Conservation (phyloP, 1,284 basidiomycete species). For the Phylloboletellus chloephorus region DNA sequence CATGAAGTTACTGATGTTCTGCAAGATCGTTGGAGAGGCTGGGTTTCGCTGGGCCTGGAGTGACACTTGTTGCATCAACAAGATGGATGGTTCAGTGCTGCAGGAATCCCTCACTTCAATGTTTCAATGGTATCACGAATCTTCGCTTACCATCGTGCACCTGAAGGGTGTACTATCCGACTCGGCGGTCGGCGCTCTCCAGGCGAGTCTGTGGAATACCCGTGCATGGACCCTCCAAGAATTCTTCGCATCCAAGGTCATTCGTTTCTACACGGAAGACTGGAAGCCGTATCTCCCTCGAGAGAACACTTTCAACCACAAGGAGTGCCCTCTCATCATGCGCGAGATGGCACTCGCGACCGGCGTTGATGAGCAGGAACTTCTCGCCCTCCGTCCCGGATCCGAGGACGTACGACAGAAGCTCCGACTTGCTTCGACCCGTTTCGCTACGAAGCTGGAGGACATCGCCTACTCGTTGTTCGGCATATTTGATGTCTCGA, state of each 20-base stretch:
- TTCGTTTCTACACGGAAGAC: slow-evolving; percentile 19
- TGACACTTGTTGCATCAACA: slow-evolving; percentile 26
- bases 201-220: slow-evolving; percentile 17
- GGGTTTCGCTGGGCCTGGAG: slow-evolving; percentile 27
- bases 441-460: slow-evolving; percentile 17
- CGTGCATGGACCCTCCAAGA: slow-evolving; percentile 28
- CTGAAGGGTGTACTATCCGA: slow-evolving; percentile 17
- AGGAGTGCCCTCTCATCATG: slow-evolving; percentile 15
- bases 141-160: slow-evolving; percentile 22
- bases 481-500: slow-evolving; percentile 21
- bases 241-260: slow-evolving; percentile 20
- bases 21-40: slow-evolving; percentile 8
- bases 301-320: slow-evolving; percentile 14
- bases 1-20: slow-evolving; percentile 20
- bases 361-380: slow-evolving; percentile 7
- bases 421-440: slow-evolving; percentile 18
- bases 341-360: slow-evolving; percentile 19
- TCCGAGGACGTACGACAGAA: slow-evolving; percentile 19
- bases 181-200: slow-evolving; percentile 5
- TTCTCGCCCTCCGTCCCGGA: slow-evolving; percentile 16
- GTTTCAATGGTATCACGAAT: slow-evolving; percentile 23
- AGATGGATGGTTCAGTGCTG: slow-evolving; percentile 14
- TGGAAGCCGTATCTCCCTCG: slow-evolving; percentile 20
- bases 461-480: slow-evolving; percentile 20
- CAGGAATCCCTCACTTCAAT: slow-evolving; percentile 24